A percentile compares a stretch with the other conserved stretches of the same genome.
These are phyloP conservation scores for Amphibolis antarctica DNA, from an alignment of 106 monocot species.

Conservation along the genomic window DNA sequence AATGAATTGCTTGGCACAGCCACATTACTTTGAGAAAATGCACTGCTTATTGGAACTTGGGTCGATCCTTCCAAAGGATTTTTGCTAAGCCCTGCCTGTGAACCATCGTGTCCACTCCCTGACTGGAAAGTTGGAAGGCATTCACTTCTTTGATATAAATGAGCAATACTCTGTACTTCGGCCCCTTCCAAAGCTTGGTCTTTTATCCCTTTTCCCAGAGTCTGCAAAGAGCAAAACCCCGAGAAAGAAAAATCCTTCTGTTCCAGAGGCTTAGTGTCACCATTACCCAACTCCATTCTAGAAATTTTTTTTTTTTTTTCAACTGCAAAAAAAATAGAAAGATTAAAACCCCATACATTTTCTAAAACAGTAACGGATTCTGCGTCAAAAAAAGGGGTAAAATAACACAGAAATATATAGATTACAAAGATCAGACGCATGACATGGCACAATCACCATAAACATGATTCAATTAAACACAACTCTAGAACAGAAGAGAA, in stretches of 20 bases:
- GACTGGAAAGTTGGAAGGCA: not conserved
- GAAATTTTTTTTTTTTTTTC: not conserved
- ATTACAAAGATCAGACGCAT: not conserved
- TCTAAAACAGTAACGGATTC: too few species aligned
- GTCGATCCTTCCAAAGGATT: not conserved
- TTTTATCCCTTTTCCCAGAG: not conserved
- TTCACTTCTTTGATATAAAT: not conserved
- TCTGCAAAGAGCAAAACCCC: not conserved
- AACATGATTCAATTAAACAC: not conserved
- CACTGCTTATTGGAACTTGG: not conserved
- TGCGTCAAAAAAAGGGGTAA: too few species aligned
- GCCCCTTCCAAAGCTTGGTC: not conserved
- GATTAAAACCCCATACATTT: too few species aligned
- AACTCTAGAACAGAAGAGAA: not conserved
- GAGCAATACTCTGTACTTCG: not conserved
- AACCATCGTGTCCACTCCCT: not conserved
- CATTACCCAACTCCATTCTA: constrained; percentile 2
- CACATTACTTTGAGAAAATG: not conserved
- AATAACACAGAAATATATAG: too few species aligned
- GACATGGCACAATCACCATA: not conserved
- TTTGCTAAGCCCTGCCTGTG: not conserved
- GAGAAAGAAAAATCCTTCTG: not conserved
- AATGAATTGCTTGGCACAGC: not conserved
- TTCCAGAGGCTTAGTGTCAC: not conserved
- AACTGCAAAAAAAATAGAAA: too few species aligned